Evolutionary conservation across 2,329 filamentous ascomycete species (phyloP), one percentile per base, ranked within the genome.

Genomic region (Neospermospora avenae): DNA sequence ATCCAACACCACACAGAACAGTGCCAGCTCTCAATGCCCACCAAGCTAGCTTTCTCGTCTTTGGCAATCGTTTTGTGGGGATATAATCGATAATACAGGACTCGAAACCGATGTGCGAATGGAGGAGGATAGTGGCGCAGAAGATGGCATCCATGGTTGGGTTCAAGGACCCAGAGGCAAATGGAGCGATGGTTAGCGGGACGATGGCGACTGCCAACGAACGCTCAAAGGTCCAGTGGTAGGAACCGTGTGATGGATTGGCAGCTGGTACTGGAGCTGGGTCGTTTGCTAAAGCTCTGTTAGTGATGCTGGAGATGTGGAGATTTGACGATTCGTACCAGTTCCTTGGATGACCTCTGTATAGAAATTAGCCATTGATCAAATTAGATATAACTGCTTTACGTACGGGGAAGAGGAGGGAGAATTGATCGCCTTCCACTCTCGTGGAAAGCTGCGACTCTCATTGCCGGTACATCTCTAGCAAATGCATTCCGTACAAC

Each of bases 161-260:
- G 84, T 96, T 96, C 67, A 98, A 82, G 41, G 91, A 91, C 72
- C 93, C 93, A 62, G 90, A 87, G 63, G 93, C 93, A 77, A 99
- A 99, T 65, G 95, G 95, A 41, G 92, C 88, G 67, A 98, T 81
- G 65, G 89, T 91, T 67, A 99, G 81, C 54, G 95, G 96, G 63
- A 99, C 80, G 63, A 99, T 85, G 58, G 86, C 89, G 59, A 85
- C 88, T 59, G 91, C 88, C 69, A 98, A 79, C 59, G 91, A 75
- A 73, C 91, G 92, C 82, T 99, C 95, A 72, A 96, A 96, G 62
- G 89, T 90, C 95, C 95, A 99, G 84, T 99, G 95, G 81, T 98
- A 99, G 77, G 90, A 96, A 70, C 95, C 95, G 79, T 99, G 91
- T 58, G 86, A 80, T 44, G 93, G 86, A 69, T 83, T 85, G 56